Evolutionary conservation across 208 protist genomes (phyloP).

Genomic region (Trypanosomatidae sp.): DNA sequence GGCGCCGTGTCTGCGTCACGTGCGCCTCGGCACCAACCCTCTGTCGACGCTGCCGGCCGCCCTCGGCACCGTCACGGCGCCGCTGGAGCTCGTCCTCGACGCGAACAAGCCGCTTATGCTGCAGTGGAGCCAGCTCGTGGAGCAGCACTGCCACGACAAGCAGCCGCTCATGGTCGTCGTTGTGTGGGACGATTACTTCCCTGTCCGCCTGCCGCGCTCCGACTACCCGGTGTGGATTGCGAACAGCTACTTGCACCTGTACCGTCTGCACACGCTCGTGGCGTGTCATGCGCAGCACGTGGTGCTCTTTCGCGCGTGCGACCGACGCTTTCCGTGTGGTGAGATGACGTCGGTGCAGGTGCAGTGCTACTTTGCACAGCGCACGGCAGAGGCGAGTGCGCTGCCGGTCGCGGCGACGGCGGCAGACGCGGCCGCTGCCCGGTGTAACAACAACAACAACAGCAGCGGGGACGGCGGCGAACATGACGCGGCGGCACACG

Average conservation of each 20-base stretch:
- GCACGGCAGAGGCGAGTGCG: neutral
- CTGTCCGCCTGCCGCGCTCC: slow-evolving; percentile 13
- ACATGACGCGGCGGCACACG: too few relatives aligned
- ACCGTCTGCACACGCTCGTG: slow-evolving; percentile 24
- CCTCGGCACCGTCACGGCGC: slow-evolving; percentile 23
- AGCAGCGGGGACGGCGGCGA: too few relatives aligned
- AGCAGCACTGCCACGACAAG: slow-evolving; percentile 1
- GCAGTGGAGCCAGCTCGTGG: slow-evolving; percentile 30
- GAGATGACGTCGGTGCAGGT: slow-evolving; percentile 4
- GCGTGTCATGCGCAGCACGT: slow-evolving; percentile 22
- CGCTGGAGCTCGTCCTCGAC: slow-evolving; percentile 58
- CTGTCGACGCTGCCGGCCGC: slow-evolving; percentile 29
- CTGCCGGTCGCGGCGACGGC: too few relatives aligned
- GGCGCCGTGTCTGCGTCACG: slow-evolving; percentile 31
- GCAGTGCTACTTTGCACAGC: slow-evolving; percentile 3
- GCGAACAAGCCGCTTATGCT: slow-evolving; percentile 41
- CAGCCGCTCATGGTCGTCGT: slow-evolving; percentile 10
- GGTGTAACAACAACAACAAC: too few relatives aligned
- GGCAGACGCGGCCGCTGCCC: too few relatives aligned
- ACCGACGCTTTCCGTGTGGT: slow-evolving; percentile 12
- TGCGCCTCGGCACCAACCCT: slow-evolving; percentile 58
- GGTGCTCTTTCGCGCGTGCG: slow-evolving; percentile 20
- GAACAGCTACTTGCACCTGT: slow-evolving; percentile 18
- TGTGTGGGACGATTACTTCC: slow-evolving; percentile 74
- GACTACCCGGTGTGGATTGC: slow-evolving; percentile 33